Evolutionary conservation across 129 eudicot genomes (phyloP), one percentile per base, ranked within the genome.

Genomic region (Artemisia argyi): DNA sequence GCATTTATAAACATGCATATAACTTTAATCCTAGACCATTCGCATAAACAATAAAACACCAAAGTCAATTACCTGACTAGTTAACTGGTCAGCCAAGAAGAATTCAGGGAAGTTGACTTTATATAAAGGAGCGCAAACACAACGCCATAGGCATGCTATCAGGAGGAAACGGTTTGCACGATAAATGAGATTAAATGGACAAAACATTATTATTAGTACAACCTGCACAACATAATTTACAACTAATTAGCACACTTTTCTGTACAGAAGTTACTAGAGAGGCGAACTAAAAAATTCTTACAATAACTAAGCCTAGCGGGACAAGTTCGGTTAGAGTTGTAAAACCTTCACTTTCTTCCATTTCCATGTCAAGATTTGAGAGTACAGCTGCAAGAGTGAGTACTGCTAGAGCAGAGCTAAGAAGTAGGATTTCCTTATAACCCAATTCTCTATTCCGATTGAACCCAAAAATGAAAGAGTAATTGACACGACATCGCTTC

Each of bases 371-470:
- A 24, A 91, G 85, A 71, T 85, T 85, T 39, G 88, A 80, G 66
- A 91, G 84, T 12, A 78, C 74, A 59, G 88, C 89, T 65, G 90
- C 95, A 72, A 91, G 85, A 51, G 95, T 62, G 44, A 91, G 84
- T 54, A 83, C 85, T 55, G 86, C 68, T 13, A 91, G 81, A 16
- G 73, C 95, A 19, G 88, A 87, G 77, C 85, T 84, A 20, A 91
- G 80, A 16, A 85, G 97, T 44, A 91, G 79, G 13, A 88, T 77
- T 81, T 91, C 88, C 67, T 78, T 69, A 30, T 82, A 91, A 20
- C 95, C 85, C 83, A 91, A 74, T 61, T 82, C 86, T 18, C 86
- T 83, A 46, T 82, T 86, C 11, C 77, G 85, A 56, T 85, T 87
- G 74, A 84, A 80, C 46, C 87, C 86, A 26, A 90, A 87, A 72